Conservation (phyloP, 108 stramenopile genomes). For the Pseudonitzschia pungens region DNA sequence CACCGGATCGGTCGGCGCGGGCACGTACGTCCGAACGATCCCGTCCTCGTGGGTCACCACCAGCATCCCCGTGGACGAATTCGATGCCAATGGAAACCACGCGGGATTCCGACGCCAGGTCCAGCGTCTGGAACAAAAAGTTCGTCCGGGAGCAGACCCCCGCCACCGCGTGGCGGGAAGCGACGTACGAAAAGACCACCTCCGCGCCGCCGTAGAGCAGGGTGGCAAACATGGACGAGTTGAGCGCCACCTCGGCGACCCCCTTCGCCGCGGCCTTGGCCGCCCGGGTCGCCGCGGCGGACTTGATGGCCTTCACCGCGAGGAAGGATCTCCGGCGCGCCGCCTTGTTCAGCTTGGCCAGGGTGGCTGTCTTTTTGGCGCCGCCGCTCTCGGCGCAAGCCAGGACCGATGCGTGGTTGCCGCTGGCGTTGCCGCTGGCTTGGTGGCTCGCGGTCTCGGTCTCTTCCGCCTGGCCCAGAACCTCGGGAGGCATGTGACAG, state of each 20-base stretch:
- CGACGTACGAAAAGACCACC: constrained; percentile 53
- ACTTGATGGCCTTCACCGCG: constrained; percentile 20
- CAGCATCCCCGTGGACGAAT: constrained; percentile 32
- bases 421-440: not conserved
- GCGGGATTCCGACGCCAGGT: constrained; percentile 26
- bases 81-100: constrained; percentile 33
- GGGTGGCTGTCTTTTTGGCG: not conserved
- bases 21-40: constrained; percentile 39
- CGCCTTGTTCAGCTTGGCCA: constrained; percentile 27
- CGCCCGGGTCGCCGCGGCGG: constrained; percentile 19
- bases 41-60: constrained; percentile 39
- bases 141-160: constrained; percentile 66
- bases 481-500: constrained; percentile 35
- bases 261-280: constrained; percentile 21
- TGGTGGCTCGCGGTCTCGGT: not conserved
- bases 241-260: not conserved
- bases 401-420: not conserved
- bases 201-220: constrained; percentile 60
- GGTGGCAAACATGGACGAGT: constrained; percentile 30
- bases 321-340: constrained; percentile 19
- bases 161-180: constrained; percentile 14
- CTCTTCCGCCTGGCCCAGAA: constrained; percentile 25
- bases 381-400: not conserved
- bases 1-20: constrained; percentile 22
- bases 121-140: constrained; percentile 58